phyloP scores from a whole-genome alignment of 2,329 filamentous ascomycete species.

The Ascochyta rabiei region DNA sequence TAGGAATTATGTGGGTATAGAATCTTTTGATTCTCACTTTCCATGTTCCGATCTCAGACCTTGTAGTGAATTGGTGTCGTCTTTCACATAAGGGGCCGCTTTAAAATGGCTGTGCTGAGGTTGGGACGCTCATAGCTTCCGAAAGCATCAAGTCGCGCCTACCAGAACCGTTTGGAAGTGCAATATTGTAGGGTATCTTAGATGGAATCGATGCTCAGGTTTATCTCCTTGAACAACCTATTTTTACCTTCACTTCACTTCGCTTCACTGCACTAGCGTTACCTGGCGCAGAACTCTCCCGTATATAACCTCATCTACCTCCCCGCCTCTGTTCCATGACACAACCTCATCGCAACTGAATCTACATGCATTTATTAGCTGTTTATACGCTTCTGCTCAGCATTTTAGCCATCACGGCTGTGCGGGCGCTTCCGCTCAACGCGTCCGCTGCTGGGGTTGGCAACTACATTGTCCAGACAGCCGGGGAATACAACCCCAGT shows the following conservation, averaged over 20 bases:
- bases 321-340: not conserved
- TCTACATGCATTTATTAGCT: not conserved
- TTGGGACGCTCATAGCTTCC: too few relatives aligned
- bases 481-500: constrained; percentile 1
- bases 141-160: too few relatives aligned
- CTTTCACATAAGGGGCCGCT: too few relatives aligned
- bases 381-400: not conserved
- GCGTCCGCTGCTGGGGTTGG: not conserved
- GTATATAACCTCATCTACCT: not conserved
- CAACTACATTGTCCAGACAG: not conserved
- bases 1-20: not conserved
- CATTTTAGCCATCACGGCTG: not conserved
- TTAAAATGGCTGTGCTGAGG: too few relatives aligned
- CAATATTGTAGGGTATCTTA: too few relatives aligned
- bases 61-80: too few relatives aligned
- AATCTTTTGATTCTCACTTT: too few relatives aligned
- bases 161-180: too few relatives aligned
- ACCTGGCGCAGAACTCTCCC: not conserved
- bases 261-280: not conserved
- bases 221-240: not conserved
- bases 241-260: not conserved
- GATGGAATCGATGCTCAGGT: too few relatives aligned
- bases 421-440: not conserved
- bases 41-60: too few relatives aligned
- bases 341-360: not conserved